These are phyloP conservation scores for Hypoxylon sp. DNA, from an alignment of 2,329 filamentous ascomycete species.

Conservation along the genomic window DNA sequence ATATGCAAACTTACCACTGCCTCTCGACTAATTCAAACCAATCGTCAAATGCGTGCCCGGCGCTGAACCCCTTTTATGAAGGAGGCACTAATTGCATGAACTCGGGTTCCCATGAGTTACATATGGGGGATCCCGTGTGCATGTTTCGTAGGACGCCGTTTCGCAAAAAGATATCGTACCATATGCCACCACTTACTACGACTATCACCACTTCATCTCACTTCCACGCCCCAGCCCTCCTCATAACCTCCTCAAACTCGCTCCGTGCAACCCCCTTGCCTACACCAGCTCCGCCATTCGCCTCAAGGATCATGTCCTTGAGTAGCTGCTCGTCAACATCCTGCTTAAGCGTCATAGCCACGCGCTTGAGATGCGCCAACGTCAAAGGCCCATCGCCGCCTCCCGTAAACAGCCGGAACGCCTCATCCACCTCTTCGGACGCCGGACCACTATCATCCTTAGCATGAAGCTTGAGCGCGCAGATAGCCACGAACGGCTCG, in stretches of 20 bases:
- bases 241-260: slow-evolving; percentile 91
- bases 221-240: slow-evolving; percentile 84
- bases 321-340: slow-evolving; percentile 86
- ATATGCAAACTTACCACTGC: slow-evolving; percentile 9
- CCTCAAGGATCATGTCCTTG: slow-evolving; percentile 95
- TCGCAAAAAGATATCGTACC: neutral
- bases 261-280: slow-evolving; percentile 79
- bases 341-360: slow-evolving; percentile 87
- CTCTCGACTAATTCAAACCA: neutral
- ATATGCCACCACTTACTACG: neutral
- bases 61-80: neutral
- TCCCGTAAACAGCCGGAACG: slow-evolving; percentile 84
- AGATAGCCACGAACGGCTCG: slow-evolving; percentile 86
- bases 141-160: neutral
- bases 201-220: slow-evolving; percentile 57
- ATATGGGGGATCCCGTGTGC: neutral
- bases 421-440: slow-evolving; percentile 80
- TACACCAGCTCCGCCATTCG: slow-evolving; percentile 84
- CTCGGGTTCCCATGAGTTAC: neutral
- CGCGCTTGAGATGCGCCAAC: slow-evolving; percentile 80
- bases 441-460: slow-evolving; percentile 61
- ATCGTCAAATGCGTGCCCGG: neutral
- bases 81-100: neutral
- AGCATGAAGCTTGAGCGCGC: slow-evolving; percentile 85
- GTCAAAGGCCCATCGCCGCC: slow-evolving; percentile 74